A percentile compares a stretch with the other conserved stretches of the same genome.
These are phyloP conservation scores for Naganishia friedmannii DNA, from an alignment of 768 basidiomycete genomes.

Conservation along the genomic window DNA sequence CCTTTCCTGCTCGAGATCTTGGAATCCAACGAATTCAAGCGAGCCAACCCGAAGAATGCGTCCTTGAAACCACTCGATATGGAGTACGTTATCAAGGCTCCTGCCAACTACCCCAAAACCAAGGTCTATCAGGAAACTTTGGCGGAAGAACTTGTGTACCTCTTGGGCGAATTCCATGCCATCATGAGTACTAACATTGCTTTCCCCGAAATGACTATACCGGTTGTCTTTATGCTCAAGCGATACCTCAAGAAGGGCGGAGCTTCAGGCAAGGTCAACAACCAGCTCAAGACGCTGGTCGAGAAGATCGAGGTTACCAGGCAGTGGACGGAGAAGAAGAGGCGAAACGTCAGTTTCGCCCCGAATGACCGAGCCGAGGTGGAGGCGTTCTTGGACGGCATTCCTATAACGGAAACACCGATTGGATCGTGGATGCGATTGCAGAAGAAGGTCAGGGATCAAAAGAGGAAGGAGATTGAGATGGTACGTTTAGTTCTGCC, in stretches of 20 bases:
- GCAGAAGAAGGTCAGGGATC: constrained; percentile 72
- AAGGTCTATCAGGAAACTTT: constrained; percentile 78
- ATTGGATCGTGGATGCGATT: constrained; percentile 77
- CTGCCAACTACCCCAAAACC: constrained; percentile 83
- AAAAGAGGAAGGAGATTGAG: constrained; percentile 53
- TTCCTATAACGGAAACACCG: constrained; percentile 65
- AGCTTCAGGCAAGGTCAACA: constrained; percentile 51
- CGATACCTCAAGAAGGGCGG: constrained; percentile 65
- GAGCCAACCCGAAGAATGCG: constrained; percentile 70
- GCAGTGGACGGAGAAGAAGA: constrained; percentile 69
- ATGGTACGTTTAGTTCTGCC: constrained; percentile 31
- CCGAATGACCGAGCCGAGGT: constrained; percentile 71
- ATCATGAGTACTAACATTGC: constrained; percentile 79
- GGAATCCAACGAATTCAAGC: constrained; percentile 65
- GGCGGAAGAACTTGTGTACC: constrained; percentile 73
- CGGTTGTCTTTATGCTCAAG: constrained; percentile 68
- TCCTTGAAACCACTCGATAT: constrained; percentile 86
- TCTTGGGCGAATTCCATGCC: constrained; percentile 73
- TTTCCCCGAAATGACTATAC: constrained; percentile 87
- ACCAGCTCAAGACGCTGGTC: constrained; percentile 67
- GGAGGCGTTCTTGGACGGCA: constrained; percentile 61
- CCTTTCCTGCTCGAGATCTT: constrained; percentile 85
- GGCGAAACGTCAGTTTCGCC: constrained; percentile 69
- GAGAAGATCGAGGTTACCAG: constrained; percentile 84
- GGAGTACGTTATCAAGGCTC: constrained; percentile 78